Base-by-base conservation (phyloP, 192 early-diverging fungal species). In the Chytriomyces hyalinus region DNA sequence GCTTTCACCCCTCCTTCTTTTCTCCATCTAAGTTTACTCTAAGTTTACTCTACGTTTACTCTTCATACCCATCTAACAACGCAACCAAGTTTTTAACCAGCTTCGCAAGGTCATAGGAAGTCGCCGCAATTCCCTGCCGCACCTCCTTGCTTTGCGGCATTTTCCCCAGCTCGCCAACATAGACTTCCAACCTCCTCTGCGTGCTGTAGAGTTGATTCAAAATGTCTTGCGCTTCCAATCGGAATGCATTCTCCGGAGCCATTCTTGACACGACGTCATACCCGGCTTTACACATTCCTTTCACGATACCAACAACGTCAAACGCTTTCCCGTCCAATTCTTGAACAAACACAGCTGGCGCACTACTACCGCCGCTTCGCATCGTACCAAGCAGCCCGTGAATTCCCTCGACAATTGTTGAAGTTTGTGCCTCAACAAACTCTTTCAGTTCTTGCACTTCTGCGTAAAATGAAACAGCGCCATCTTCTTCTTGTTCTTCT, bases 321-420 rank as follows among this genome's bases (percentile, higher is more conserved):
- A 24, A 15, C 20, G 63, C 71, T 44, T 62, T 73, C 6, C 71
- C 60, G 0, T 60, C 47, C 71, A 73, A 47, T 17, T 73, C 71
- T 17, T 20, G 22, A 20, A 70, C 8, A 26, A 70, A 70, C 36
- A 36, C 36, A 15, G 28, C 11, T 17, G 26, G 13, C 1, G 20
- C 28, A 65, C 20, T 45, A 4, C 15, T 45, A 4, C 15, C 26
- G 0, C 36, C 36, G 20, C 53, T 45, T 10, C 71, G 53, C 59
- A 73, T 73, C 13, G 61, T 63, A 8, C 9, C 4, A 8, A 73
- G 44, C 4, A 73, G n/a, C 11, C 20, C 46, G 43, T 73, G 71
- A 26, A 73, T 73, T 20, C 53, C 71, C 63, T 73, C 71, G 13
- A 73, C 71, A 62, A 73, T 73, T 3, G 71, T 28, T 11, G 60